A percentile compares a stretch with the other conserved stretches of the same genome.
Evolutionary conservation across 345 rosid genomes (phyloP).

Genomic region (Salix viminalis): DNA sequence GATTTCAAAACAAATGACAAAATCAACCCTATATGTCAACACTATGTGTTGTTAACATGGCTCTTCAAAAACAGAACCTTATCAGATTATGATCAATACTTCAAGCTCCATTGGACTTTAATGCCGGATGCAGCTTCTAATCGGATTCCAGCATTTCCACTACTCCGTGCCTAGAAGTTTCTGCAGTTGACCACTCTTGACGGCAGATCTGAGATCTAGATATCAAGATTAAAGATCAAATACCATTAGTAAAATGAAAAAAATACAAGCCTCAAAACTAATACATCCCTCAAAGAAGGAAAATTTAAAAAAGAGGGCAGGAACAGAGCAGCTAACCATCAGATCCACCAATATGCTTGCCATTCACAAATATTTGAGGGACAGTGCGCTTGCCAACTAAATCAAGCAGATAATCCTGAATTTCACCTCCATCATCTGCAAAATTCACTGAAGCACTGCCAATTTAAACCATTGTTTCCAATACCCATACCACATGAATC

Average conservation of each 20-base stretch:
- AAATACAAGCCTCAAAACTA: not conserved
- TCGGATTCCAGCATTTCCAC: constrained; percentile 1
- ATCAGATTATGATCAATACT: not conserved
- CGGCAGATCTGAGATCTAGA: constrained; percentile 53
- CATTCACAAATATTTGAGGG: constrained; percentile 30
- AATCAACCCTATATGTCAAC: not conserved
- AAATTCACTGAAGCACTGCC: not conserved
- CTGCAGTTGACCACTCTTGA: constrained; percentile 43
- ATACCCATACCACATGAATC: no score
- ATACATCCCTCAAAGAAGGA: not conserved
- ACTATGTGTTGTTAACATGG: not conserved
- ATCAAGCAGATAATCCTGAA: constrained; percentile 28
- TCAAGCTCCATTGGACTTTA: not conserved
- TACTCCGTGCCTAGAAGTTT: constrained; percentile 30
- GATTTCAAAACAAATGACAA: not conserved
- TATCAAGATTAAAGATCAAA: constrained; percentile 4
- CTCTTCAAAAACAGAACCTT: not conserved
- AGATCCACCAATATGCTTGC: constrained; percentile 33
- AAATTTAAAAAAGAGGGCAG: not conserved
- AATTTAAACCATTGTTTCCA: not conserved
- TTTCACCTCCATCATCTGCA: constrained; percentile 23
- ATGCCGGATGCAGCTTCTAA: not conserved
- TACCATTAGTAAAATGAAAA: not conserved
- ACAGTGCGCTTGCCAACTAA: constrained; percentile 24
- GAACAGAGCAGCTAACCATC: constrained; percentile 19